phyloP scores from a whole-genome alignment of 495 filamentous ascomycete genomes.

The Penicillium ochrochloron region DNA sequence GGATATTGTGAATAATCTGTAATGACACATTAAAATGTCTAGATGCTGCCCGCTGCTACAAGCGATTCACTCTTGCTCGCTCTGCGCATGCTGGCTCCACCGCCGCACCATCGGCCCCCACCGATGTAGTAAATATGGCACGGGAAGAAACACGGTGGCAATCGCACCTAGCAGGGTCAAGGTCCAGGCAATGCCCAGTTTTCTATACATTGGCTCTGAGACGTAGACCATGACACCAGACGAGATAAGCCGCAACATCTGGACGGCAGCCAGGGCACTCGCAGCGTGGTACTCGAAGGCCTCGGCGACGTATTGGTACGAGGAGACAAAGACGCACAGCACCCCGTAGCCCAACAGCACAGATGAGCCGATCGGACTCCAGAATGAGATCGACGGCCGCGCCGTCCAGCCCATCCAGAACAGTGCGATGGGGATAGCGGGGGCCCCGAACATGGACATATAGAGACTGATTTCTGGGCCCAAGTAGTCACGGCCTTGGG shows the following conservation, averaged over 20 bases:
- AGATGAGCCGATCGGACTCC: slow-evolving; percentile 47
- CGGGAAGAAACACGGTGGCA: slow-evolving; percentile 50
- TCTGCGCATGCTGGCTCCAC: slow-evolving; percentile 19
- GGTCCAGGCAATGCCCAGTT: slow-evolving; percentile 53
- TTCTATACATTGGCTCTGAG: slow-evolving; percentile 49
- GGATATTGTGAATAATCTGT: not conserved
- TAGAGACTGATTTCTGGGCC: slow-evolving; percentile 62
- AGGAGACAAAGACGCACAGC: slow-evolving; percentile 49
- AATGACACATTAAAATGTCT: not conserved
- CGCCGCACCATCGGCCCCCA: slow-evolving; percentile 13
- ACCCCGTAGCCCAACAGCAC: slow-evolving; percentile 56
- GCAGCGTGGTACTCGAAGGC: slow-evolving; percentile 46
- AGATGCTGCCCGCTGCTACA: not conserved
- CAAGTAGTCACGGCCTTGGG: slow-evolving; percentile 32
- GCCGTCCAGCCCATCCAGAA: slow-evolving; percentile 65
- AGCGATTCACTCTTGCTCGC: not conserved
- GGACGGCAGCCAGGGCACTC: slow-evolving; percentile 47
- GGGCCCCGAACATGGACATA: slow-evolving; percentile 58
- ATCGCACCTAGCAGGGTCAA: slow-evolving; percentile 52
- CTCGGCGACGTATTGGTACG: slow-evolving; percentile 56
- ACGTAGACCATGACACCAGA: slow-evolving; percentile 50
- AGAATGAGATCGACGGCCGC: slow-evolving; percentile 49
- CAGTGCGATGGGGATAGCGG: slow-evolving; percentile 53
- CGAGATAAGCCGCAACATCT: slow-evolving; percentile 49
- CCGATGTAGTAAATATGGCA: slow-evolving; percentile 49